Evolutionary conservation across 306 rosid genomes (phyloP).

Genomic region (Acacia acuminata): DNA sequence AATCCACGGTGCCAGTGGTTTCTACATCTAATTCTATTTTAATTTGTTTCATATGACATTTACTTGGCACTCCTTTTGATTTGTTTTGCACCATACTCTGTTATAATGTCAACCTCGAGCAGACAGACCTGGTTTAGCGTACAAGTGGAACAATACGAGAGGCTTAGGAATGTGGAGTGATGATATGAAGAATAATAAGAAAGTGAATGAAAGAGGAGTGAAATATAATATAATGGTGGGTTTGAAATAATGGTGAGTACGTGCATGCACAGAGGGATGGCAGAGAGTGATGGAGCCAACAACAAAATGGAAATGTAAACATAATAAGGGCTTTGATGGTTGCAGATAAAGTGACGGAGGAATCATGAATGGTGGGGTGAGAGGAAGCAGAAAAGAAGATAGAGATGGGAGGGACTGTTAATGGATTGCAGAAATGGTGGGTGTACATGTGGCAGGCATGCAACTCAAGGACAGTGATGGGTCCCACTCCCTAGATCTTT

Average conservation of each 20-base stretch:
- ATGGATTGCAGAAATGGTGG: not conserved
- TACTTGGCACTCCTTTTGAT: not conserved
- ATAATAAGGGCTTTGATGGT: not conserved
- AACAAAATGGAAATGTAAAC: not conserved
- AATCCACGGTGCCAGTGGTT: not conserved
- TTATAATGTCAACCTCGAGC: not conserved
- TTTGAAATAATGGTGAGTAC: not conserved
- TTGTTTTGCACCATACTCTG: not conserved
- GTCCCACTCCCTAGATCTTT: constrained; percentile 38
- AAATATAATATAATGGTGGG: not conserved
- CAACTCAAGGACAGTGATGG: constrained; percentile 45
- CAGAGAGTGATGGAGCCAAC: not conserved
- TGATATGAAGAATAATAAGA: not conserved
- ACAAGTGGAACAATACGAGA: not conserved
- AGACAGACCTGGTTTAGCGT: not conserved
- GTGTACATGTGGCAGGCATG: constrained; percentile 56
- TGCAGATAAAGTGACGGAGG: not conserved
- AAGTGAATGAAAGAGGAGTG: not conserved
- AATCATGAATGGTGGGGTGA: not conserved
- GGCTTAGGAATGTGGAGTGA: not conserved
- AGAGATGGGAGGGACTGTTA: not conserved
- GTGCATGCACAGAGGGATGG: not conserved
- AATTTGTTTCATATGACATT: not conserved
- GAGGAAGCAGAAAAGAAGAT: not conserved
- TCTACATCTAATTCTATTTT: not conserved